These are phyloP conservation scores for Aspergillus hiratsukae DNA, from an alignment of 2,329 filamentous ascomycete species.

Conservation along the genomic window DNA sequence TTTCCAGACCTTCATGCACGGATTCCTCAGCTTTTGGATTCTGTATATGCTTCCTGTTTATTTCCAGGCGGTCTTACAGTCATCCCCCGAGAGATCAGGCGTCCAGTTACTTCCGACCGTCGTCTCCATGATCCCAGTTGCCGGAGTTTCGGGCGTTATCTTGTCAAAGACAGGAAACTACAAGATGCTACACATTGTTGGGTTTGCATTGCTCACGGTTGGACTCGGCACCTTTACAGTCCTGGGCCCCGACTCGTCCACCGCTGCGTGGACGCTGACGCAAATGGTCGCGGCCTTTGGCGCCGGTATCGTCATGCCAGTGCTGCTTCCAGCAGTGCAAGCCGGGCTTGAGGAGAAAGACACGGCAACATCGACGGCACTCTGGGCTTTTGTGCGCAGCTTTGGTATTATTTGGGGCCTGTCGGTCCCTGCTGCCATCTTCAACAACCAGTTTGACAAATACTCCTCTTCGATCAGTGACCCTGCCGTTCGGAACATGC, in stretches of 20 bases:
- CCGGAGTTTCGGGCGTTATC: conserved; percentile 18
- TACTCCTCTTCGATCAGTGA: background rate
- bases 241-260: conserved; percentile 34
- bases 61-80: conserved; percentile 37
- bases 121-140: conserved; percentile 14
- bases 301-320: conserved; percentile 40
- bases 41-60: conserved; percentile 42
- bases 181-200: conserved; percentile 31
- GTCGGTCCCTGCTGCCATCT: conserved; percentile 1
- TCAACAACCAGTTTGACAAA: conserved; percentile 1
- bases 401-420: conserved; percentile 4
- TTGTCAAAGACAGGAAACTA: conserved; percentile 25
- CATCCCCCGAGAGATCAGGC: conserved; percentile 26
- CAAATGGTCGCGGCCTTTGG: conserved; percentile 42
- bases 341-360: conserved; percentile 20
- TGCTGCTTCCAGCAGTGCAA: conserved; percentile 43
- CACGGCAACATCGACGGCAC: background rate
- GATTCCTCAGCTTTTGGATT: conserved; percentile 31
- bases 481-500: background rate
- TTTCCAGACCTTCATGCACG: conserved; percentile 36
- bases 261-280: conserved; percentile 40
- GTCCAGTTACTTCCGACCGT: conserved; percentile 17
- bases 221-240: conserved; percentile 42
- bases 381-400: conserved; percentile 1
- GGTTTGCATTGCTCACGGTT: conserved; percentile 36